Evolutionary conservation across 352 stramenopile genomes (phyloP).

Genomic region (Albugo candida): DNA sequence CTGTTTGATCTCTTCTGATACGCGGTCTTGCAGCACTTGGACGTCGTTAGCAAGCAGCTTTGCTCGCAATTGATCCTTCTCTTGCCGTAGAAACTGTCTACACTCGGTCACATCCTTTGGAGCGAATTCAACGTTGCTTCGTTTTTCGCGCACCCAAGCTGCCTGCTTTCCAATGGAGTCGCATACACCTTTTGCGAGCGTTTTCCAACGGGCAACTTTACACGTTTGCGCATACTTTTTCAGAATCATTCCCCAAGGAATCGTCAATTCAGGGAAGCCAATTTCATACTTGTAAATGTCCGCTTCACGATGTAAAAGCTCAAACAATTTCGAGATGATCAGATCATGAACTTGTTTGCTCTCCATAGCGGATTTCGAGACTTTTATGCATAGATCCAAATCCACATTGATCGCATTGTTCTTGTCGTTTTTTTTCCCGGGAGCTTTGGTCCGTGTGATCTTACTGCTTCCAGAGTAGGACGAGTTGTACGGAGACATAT

Average conservation of each 20-base stretch:
- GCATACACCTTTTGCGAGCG: conserved; percentile 31
- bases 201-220: conserved; percentile 57
- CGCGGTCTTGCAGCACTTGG: conserved; percentile 11
- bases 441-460: conserved; percentile 14
- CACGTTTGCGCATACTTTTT: conserved; percentile 79
- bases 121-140: conserved; percentile 75
- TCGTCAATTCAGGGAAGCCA: conserved; percentile 88
- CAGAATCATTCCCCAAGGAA: conserved; percentile 75
- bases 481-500: conserved; percentile 77
- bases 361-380: conserved; percentile 80
- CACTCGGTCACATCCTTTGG: conserved; percentile 75
- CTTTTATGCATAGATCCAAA: conserved; percentile 75
- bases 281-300: conserved; percentile 92
- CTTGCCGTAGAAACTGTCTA: conserved; percentile 54
- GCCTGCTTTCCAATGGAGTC: conserved; percentile 54
- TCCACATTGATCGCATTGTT: conserved; percentile 18
- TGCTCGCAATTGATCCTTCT: conserved; percentile 42
- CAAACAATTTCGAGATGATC: conserved; percentile 82
- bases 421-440: conserved; percentile 5
- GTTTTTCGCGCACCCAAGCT: conserved; percentile 78
- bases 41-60: conserved; percentile 14
- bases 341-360: conserved; percentile 77
- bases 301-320: conserved; percentile 87
- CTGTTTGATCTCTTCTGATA: conserved; percentile 7
- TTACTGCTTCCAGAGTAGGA: conserved; percentile 36